Evolutionary conservation across 305 asterid genomes (phyloP).

Genomic region (Petunia hybrid): DNA sequence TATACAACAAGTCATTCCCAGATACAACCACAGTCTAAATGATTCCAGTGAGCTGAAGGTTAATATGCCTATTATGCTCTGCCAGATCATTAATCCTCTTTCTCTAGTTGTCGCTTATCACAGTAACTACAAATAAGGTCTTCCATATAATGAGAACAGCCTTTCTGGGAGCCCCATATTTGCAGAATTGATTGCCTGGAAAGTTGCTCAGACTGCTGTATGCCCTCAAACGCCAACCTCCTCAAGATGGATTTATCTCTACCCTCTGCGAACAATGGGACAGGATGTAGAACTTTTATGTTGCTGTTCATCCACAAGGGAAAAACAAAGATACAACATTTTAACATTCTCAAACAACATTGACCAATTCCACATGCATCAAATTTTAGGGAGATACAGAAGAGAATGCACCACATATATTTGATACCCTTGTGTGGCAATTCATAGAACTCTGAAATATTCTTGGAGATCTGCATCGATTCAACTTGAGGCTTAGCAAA

Average conservation of each 20-base stretch:
- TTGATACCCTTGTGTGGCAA: background rate
- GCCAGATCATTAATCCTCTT: background rate
- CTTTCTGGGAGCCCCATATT: background rate
- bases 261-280: slow-evolving; percentile 1
- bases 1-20: too few relatives aligned
- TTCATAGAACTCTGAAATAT: background rate
- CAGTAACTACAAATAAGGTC: background rate
- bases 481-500: background rate
- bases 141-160: background rate
- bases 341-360: background rate
- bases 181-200: background rate
- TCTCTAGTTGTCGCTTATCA: background rate
- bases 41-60: too few relatives aligned
- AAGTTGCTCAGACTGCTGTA: background rate
- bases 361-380: slow-evolving; percentile 12
- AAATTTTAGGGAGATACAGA: background rate
- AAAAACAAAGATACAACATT: background rate
- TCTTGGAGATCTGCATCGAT: background rate
- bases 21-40: too few relatives aligned
- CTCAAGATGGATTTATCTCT: background rate
- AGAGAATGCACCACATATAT: slow-evolving; percentile 18
- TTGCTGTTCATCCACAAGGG: background rate
- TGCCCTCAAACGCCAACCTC: background rate
- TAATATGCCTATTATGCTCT: background rate
- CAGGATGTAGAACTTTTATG: background rate